Conservation (phyloP, 2,329 filamentous ascomycete genomes). For the Aspergillus carbonarius region DNA sequence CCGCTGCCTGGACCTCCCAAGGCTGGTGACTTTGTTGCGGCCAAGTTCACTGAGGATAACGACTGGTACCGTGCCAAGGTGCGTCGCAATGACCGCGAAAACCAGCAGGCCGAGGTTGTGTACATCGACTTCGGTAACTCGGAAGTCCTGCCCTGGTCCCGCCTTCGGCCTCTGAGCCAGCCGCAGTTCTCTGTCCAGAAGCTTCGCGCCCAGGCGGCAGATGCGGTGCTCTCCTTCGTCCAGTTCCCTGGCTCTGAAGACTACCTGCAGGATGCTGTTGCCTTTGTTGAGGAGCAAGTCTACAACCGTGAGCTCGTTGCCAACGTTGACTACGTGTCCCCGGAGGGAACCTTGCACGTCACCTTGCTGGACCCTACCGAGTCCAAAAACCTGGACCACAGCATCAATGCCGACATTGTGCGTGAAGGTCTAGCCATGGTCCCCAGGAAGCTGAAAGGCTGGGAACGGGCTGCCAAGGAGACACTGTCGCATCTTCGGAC, state of each 20-base stretch:
- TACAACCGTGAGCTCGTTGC: conserved; percentile 78
- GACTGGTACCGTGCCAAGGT: conserved; percentile 95
- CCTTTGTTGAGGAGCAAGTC: conserved; percentile 72
- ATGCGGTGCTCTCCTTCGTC: conserved; percentile 82
- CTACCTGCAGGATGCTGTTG: conserved; percentile 78
- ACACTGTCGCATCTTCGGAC: conserved; percentile 71
- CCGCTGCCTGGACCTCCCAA: conserved; percentile 76
- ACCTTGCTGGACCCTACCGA: conserved; percentile 79
- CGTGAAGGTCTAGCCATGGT: conserved; percentile 86
- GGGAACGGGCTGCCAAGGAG: conserved; percentile 76
- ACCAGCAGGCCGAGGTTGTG: conserved; percentile 83
- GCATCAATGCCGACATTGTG: conserved; percentile 85
- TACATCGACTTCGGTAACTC: conserved; percentile 98
- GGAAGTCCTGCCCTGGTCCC: conserved; percentile 81
- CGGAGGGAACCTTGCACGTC: conserved; percentile 79
- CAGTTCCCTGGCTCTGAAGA: conserved; percentile 81
- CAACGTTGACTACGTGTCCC: conserved; percentile 81
- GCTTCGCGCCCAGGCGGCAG: conserved; percentile 81
- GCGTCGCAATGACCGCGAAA: conserved; percentile 86
- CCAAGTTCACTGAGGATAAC: conserved; percentile 83
- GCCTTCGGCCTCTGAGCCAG: conserved; percentile 76
- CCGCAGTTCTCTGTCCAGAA: conserved; percentile 76
- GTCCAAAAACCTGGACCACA: conserved; percentile 66
- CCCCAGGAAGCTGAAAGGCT: conserved; percentile 83
- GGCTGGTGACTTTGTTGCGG: conserved; percentile 85